phyloP scores from a whole-genome alignment of 768 basidiomycete genomes.

The Favolaschia claudopus region DNA sequence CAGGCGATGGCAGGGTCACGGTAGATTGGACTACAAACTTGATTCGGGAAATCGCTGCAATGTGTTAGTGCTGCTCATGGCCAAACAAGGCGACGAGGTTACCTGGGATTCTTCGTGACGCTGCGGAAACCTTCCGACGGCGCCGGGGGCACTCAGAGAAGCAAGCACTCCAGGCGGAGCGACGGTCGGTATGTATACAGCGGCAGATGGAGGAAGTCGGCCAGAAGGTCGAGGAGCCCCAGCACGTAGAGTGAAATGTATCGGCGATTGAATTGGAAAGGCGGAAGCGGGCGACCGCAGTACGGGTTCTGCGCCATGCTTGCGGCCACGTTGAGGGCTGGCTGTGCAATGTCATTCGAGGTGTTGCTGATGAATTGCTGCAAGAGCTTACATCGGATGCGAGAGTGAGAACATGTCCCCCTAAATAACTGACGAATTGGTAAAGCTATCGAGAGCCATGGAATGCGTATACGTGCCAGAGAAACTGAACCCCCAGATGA shows the following conservation, averaged over 20 bases:
- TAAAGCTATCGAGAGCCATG: too few species aligned
- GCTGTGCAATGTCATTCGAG: conserved; percentile 7
- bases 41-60: conserved; percentile 19
- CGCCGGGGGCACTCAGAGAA: conserved; percentile 23
- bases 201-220: conserved; percentile 29
- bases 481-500: conserved; percentile 46
- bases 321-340: conserved; percentile 33
- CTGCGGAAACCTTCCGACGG: conserved; percentile 27
- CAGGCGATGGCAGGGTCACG: background rate
- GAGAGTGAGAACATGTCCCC: conserved; percentile 39
- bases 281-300: conserved; percentile 28
- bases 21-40: background rate
- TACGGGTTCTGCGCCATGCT: conserved; percentile 39
- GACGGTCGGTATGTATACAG: conserved; percentile 33
- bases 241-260: conserved; percentile 28
- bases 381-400: conserved; percentile 33
- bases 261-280: conserved; percentile 15
- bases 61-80: background rate
- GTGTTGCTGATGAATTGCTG: background rate
- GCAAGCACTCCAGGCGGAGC: conserved; percentile 31
- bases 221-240: conserved; percentile 34
- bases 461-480: conserved; percentile 30
- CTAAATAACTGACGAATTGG: too few species aligned
- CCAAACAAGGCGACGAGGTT: background rate
- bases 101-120: conserved; percentile 16